Percentiles rank a stretch among this genome's conserved stretches.
phyloP scores from a whole-genome alignment of 163 green algal species.

The Volvox carteri region DNA sequence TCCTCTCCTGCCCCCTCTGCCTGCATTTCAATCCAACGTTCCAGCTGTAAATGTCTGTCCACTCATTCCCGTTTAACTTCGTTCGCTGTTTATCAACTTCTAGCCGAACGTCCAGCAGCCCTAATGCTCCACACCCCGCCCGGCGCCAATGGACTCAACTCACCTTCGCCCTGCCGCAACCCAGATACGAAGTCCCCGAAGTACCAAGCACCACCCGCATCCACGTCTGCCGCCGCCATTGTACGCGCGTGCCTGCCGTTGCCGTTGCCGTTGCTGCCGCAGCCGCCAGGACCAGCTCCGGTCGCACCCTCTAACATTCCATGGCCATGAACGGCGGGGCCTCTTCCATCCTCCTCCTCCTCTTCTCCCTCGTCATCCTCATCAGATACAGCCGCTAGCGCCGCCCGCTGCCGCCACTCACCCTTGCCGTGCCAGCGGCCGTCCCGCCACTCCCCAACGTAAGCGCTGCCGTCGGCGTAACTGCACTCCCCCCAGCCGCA shows the following conservation, averaged over 20 bases:
- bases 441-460: conserved; percentile 20
- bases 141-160: background rate
- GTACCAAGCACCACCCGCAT: conserved; percentile 23
- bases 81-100: too few species aligned
- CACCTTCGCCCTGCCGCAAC: conserved; percentile 12
- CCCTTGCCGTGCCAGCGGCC: conserved; percentile 29
- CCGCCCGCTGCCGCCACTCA: conserved; percentile 26
- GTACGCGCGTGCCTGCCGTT: background rate
- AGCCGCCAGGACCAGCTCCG: too few species aligned
- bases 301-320: too few species aligned
- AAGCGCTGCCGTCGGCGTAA: conserved; percentile 46
- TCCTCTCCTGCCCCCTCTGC: background rate
- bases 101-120: too few species aligned
- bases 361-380: background rate
- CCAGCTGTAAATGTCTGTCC: too few species aligned
- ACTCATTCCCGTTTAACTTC: too few species aligned
- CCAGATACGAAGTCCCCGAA: conserved; percentile 4
- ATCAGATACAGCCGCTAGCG: too few species aligned
- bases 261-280: background rate
- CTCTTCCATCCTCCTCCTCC: background rate
- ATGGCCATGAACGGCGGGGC: too few species aligned
- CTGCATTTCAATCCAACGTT: too few species aligned
- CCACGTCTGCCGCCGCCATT: background rate
- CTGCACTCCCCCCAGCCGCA: conserved; percentile 5
- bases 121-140: too few species aligned